Conservation (phyloP, 345 rosid species). For the Brassica juncea region DNA sequence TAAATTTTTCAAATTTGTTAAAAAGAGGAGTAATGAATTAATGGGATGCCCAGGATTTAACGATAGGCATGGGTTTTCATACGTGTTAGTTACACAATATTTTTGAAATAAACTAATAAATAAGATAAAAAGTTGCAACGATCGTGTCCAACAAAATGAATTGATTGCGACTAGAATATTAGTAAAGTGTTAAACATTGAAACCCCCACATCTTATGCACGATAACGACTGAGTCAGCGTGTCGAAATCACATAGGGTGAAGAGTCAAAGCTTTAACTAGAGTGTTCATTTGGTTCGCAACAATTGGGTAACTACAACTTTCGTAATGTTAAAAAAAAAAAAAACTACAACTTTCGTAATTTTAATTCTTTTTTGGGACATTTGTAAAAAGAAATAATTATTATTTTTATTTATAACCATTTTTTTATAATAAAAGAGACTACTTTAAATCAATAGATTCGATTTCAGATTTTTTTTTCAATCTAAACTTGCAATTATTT, state of each 20-base stretch:
- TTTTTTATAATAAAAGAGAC: not conserved
- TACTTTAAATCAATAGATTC: not conserved
- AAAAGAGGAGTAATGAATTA: not conserved
- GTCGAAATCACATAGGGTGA: not conserved
- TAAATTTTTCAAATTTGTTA: not conserved
- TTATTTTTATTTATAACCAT: not conserved
- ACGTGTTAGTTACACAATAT: not conserved
- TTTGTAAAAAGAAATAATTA: not conserved
- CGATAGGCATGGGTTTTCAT: not conserved
- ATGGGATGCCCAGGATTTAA: conserved; percentile 18
- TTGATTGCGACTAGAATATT: conserved; percentile 22
- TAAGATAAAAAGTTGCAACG: conserved; percentile 15
- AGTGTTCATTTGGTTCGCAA: not conserved
- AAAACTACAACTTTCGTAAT: not conserved
- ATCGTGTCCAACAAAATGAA: conserved; percentile 24
- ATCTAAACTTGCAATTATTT: not conserved
- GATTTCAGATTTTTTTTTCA: not conserved
- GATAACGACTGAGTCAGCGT: conserved; percentile 2
- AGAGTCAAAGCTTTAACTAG: not conserved
- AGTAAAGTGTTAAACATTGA: not conserved
- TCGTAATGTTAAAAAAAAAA: not conserved
- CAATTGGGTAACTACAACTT: not conserved
- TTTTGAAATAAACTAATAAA: not conserved
- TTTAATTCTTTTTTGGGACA: not conserved
- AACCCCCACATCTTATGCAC: conserved; percentile 12